A percentile compares a stretch with the other conserved stretches of the same genome.
Conservation (phyloP, 371 early-diverging fungal species). For the Mucor ambiguus region DNA sequence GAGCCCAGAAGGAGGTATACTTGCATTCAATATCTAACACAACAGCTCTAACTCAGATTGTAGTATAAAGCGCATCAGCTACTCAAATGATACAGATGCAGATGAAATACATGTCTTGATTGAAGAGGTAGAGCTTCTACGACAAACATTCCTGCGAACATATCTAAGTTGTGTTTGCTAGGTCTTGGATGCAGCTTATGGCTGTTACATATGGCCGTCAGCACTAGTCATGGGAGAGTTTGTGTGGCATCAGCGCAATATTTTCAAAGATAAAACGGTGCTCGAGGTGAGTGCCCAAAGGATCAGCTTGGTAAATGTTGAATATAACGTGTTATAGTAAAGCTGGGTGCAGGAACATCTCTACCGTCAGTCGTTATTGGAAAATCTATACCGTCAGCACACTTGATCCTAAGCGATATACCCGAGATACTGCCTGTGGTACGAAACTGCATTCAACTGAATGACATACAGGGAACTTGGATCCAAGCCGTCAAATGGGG, state of each 20-base stretch:
- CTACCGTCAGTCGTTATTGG: slow-evolving; percentile 54
- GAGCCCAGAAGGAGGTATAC: neutral
- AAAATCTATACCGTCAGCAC: slow-evolving; percentile 18
- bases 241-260: slow-evolving; percentile 35
- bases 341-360: slow-evolving; percentile 57
- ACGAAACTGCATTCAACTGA: slow-evolving; percentile 35
- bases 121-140: neutral
- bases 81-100: neutral
- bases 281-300: slow-evolving; percentile 34
- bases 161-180: slow-evolving; percentile 3
- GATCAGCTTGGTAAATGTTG: neutral
- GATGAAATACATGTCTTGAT: neutral
- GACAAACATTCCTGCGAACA: neutral
- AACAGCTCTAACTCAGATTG: neutral
- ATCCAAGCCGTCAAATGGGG: slow-evolving; percentile 51
- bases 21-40: too few relatives aligned
- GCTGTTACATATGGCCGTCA: slow-evolving; percentile 63
- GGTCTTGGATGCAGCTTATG: slow-evolving; percentile 57
- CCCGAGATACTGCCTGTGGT: slow-evolving; percentile 45
- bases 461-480: slow-evolving; percentile 22
- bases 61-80: neutral
- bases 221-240: slow-evolving; percentile 55
- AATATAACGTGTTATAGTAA: neutral
- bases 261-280: slow-evolving; percentile 28
- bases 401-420: slow-evolving; percentile 47